A percentile compares a stretch with the other conserved stretches of the same genome.
Evolutionary conservation across 2,329 filamentous ascomycete genomes (phyloP).

Genomic region (Penicillium sp.): DNA sequence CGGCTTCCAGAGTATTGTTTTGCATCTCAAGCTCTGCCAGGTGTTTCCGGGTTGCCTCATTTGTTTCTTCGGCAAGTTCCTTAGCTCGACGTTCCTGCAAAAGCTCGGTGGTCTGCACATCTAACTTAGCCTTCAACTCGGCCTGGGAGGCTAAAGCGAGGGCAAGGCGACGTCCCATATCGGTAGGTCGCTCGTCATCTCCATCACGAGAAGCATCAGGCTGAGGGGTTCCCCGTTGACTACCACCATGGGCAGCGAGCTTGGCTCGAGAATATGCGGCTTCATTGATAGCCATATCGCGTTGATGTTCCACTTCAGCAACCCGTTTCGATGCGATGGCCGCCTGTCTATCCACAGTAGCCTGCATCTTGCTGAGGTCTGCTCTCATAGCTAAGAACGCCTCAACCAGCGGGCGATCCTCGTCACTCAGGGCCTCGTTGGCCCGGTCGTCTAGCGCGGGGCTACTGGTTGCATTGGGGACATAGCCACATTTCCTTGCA

Average conservation of each 20-base stretch:
- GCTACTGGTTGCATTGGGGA: conserved; percentile 66
- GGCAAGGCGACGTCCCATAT: conserved; percentile 81
- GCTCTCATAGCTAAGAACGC: conserved; percentile 87
- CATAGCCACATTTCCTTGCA: conserved; percentile 85
- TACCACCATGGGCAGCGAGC: conserved; percentile 75
- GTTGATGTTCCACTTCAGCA: conserved; percentile 89
- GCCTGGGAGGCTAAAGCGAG: conserved; percentile 72
- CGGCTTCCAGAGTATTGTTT: conserved; percentile 77
- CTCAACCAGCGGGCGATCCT: conserved; percentile 88
- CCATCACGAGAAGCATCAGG: conserved; percentile 55
- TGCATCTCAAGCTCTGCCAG: conserved; percentile 82
- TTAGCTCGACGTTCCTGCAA: conserved; percentile 78
- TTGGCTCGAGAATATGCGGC: conserved; percentile 94
- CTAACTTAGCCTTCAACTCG: conserved; percentile 75
- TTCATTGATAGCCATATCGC: conserved; percentile 90
- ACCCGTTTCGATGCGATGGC: conserved; percentile 82
- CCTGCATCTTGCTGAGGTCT: conserved; percentile 86
- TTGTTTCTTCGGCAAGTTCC: conserved; percentile 83
- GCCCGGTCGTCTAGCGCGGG: conserved; percentile 73
- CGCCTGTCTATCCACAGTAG: conserved; percentile 83
- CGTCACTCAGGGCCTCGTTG: conserved; percentile 80
- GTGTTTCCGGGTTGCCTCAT: conserved; percentile 76
- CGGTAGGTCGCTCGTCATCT: conserved; percentile 64
- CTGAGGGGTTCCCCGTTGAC: conserved; percentile 57
- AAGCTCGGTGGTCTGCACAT: conserved; percentile 66